phyloP scores from a whole-genome alignment of 1,284 basidiomycete genomes.

The Malassezia equina region DNA sequence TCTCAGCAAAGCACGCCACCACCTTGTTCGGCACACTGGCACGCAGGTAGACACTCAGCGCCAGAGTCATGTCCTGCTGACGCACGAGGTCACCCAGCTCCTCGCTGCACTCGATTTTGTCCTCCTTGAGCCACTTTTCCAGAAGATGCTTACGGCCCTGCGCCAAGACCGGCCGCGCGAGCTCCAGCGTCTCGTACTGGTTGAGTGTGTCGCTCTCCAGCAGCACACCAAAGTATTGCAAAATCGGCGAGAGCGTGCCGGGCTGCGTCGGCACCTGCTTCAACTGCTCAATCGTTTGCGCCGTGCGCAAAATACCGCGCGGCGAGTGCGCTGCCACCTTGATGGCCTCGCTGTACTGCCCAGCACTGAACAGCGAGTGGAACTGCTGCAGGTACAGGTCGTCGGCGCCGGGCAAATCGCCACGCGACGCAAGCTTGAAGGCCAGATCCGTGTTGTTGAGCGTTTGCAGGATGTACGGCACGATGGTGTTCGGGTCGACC shows the following conservation, averaged over 20 bases:
- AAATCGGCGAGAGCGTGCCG: slow-evolving; percentile 85
- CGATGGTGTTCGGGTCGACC: slow-evolving; percentile 88
- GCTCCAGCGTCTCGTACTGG: slow-evolving; percentile 87
- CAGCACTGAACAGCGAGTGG: slow-evolving; percentile 77
- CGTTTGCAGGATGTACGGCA: slow-evolving; percentile 85
- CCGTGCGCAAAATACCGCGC: slow-evolving; percentile 85
- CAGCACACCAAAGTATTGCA: slow-evolving; percentile 96
- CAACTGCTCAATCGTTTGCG: slow-evolving; percentile 93
- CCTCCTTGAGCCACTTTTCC: slow-evolving; percentile 99
- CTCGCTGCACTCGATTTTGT: slow-evolving; percentile 97
- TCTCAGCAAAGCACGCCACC: slow-evolving; percentile 91
- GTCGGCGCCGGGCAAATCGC: slow-evolving; percentile 94
- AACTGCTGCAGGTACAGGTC: slow-evolving; percentile 95
- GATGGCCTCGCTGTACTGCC: slow-evolving; percentile 90
- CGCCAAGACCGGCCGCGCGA: slow-evolving; percentile 87
- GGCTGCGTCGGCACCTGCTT: slow-evolving; percentile 84
- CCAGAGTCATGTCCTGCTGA: slow-evolving; percentile 89
- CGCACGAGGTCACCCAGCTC: slow-evolving; percentile 97
- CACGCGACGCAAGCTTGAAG: slow-evolving; percentile 93
- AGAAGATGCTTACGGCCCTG: slow-evolving; percentile 95
- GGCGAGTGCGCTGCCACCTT: slow-evolving; percentile 98
- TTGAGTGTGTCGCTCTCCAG: slow-evolving; percentile 97
- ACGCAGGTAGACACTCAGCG: slow-evolving; percentile 94
- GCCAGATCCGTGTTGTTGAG: slow-evolving; percentile 97
- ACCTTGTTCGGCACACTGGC: slow-evolving; percentile 99